Conservation (phyloP, 148 eudicot genomes). For the Persicaria maculosa region DNA sequence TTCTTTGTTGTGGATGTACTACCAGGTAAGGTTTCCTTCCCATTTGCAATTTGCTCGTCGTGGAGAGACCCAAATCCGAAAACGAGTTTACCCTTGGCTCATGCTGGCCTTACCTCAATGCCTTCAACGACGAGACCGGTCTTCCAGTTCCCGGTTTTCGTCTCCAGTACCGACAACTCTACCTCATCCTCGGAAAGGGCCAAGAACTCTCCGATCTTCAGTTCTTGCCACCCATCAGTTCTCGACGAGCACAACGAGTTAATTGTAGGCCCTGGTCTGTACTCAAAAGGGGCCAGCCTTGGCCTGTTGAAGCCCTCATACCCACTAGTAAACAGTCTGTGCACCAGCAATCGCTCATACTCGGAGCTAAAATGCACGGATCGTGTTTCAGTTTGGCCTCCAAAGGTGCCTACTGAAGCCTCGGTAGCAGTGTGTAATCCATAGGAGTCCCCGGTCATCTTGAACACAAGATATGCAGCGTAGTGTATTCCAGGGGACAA, state of each 20-base stretch:
- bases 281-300: background rate
- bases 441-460: constrained; percentile 18
- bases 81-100: background rate
- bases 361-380: constrained; percentile 16
- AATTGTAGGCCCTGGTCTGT: background rate
- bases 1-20: too few relatives aligned
- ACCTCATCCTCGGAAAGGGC: constrained; percentile 19
- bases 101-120: constrained; percentile 48
- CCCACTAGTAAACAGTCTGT: background rate
- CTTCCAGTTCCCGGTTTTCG: constrained; percentile 28
- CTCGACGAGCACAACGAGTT: constrained; percentile 18
- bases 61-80: too few relatives aligned
- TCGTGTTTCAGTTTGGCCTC: constrained; percentile 20
- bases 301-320: background rate
- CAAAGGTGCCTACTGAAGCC: constrained; percentile 19
- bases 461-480: constrained; percentile 45
- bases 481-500: constrained; percentile 41
- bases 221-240: constrained; percentile 61
- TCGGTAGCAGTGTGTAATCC: constrained; percentile 34
- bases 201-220: constrained; percentile 42
- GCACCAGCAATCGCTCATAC: background rate
- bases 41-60: too few relatives aligned
- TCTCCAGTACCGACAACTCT: constrained; percentile 35
- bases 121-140: constrained; percentile 53
- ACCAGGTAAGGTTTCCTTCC: too few relatives aligned